Evolutionary conservation across 352 stramenopile genomes (phyloP), one percentile per base, ranked within the genome.

Genomic region (Globisporangium yorkense): DNA sequence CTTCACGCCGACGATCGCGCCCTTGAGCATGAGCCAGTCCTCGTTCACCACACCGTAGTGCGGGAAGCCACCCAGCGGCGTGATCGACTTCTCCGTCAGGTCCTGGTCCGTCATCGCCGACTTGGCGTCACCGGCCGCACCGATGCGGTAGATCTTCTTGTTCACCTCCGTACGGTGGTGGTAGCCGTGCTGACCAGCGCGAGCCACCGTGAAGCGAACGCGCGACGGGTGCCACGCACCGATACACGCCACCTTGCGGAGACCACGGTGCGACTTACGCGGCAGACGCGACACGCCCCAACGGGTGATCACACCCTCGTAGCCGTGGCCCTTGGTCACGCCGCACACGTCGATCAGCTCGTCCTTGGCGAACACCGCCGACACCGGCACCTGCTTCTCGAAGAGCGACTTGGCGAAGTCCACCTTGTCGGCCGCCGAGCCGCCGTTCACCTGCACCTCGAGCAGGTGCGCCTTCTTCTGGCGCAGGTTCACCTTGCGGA

Each of bases 21-120:
- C 98, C 94, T 99, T 99, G 72, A 99, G 81, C 97, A 99, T 99
- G 67, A 99, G 63, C 97, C 96, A 99, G 87, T 99, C 97, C 78
- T 99, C 96, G 71, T 98, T 99, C 67, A 99, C 74, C 39, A 96
- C 72, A 93, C 98, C 98, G 85, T 99, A 99, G 83, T 99, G 98
- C 48, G 98, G 97, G 84, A 99, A 99, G 72, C 98, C 98, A 80
- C 98, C 98, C 63, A 99, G 92, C 56, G 98, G 98, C 54, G 96
- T 99, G 83, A 99, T 99, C 70, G 80, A 83, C 94, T 99, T 99
- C 83, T 98, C 97, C 44, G 98, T 99, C 71, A 99, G 85, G 81
- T 99, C 97, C 63, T 96, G 88, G 67, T 99, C 96, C 15, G 98
- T 99, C 71, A 97, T 97, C 80, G 84, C 97, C 75, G 87, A 98